Evolutionary conservation across 106 monocot genomes (phyloP), one percentile per base, ranked within the genome.

Genomic region (Acorus gramineus): DNA sequence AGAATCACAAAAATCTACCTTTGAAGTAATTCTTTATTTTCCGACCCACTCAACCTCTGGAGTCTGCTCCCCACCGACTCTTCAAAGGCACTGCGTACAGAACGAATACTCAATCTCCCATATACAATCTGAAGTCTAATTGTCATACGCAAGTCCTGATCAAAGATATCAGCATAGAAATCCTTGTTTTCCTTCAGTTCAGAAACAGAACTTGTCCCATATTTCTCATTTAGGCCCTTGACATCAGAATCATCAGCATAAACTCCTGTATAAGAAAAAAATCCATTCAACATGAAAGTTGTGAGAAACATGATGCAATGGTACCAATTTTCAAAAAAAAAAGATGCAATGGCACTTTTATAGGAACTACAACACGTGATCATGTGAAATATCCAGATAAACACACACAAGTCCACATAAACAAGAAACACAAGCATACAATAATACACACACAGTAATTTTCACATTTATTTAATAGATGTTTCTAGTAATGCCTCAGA

Each of bases 71-170:
- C 87, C 3, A 96, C 85, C 57, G 87, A 85, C 57, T 96, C 85
- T 78, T 82, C 87, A 85, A 96, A 96, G 28, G 90, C 85, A 71
- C 74, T 83, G 11, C 95, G 84, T 4, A 91, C 90, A n/a, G 95
- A 96, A 6, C 67, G 67, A 75, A 96, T 91, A 52, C 84, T 85
- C 43, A 96, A 62, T 58, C 84, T 84, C 5, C 87, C 78, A 70
- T 87, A 90, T 42, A 95, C 95, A 46, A 95, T 95, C 63, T 90
- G 86, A 64, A 95, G 95, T 62, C 84, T 79, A 56, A 95, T 78
- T 59, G 90, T 87, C 82, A 90, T 85, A 46, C 67, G 57, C 46
- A 90, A 45, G 66, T 95, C 87, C 51, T 82, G 69, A 56, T 90
- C 86, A 43, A 95, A 65, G 52, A 80, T 68, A 76, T 86, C 80